phyloP scores from a whole-genome alignment of 2,329 filamentous ascomycete species.

The Penicillium sp. region DNA sequence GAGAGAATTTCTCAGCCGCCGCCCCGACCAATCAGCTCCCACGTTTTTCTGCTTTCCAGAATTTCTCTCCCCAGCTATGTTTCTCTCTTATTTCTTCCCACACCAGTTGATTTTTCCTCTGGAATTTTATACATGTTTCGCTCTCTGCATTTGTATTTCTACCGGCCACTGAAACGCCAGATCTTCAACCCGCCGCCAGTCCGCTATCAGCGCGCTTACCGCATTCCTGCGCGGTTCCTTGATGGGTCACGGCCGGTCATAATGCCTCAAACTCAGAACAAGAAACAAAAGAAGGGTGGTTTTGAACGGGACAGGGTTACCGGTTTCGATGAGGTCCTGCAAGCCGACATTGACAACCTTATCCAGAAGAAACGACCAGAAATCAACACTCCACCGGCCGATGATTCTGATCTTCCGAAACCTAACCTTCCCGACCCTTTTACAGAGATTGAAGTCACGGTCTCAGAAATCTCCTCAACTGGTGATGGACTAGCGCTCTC shows the following conservation, averaged over 20 bases:
- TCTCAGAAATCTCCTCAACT: conserved; percentile 83
- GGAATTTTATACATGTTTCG: conserved; percentile 10
- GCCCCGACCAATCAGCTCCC: conserved; percentile 29
- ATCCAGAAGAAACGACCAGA: conserved; percentile 39
- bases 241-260: conserved; percentile 30
- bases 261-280: conserved; percentile 34
- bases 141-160: conserved; percentile 1
- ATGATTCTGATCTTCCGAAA: conserved; percentile 28
- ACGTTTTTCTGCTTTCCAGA: conserved; percentile 23
- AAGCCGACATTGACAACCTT: conserved; percentile 61
- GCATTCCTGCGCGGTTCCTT: conserved; percentile 10
- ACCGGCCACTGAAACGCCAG: neutral
- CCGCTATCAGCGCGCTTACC: conserved; percentile 9
- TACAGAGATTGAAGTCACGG: conserved; percentile 79
- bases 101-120: neutral
- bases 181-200: neutral
- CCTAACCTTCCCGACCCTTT: conserved; percentile 66
- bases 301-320: conserved; percentile 65
- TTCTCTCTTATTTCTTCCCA: conserved; percentile 14
- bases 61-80: conserved; percentile 12
- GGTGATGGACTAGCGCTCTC: conserved; percentile 85
- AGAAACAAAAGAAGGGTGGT: conserved; percentile 54
- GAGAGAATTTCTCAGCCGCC: conserved; percentile 34
- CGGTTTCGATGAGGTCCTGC: conserved; percentile 69
- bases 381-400: conserved; percentile 23